phyloP scores from a whole-genome alignment of 371 early-diverging fungal genomes.

The Gilbertella persicaria region DNA sequence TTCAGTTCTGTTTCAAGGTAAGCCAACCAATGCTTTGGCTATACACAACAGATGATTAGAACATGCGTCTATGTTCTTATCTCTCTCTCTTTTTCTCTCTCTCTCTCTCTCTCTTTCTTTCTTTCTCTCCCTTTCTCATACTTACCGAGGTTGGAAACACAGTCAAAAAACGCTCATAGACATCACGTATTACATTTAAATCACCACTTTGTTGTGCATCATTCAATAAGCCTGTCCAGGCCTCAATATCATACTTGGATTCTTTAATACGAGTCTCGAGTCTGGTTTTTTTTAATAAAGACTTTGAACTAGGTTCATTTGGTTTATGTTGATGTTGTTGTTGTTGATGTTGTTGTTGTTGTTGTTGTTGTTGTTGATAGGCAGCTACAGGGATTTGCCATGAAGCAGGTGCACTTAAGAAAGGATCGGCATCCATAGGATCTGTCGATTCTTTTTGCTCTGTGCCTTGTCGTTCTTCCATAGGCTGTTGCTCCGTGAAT shows the following conservation, averaged over 20 bases:
- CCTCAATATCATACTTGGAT: constrained; percentile 64
- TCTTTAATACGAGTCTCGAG: constrained; percentile 56
- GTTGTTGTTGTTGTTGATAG: constrained; percentile 18
- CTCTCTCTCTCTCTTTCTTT: too few species aligned
- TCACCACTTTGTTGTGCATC: constrained; percentile 65
- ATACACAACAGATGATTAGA: too few species aligned
- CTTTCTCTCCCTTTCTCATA: too few species aligned
- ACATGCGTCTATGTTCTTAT: too few species aligned
- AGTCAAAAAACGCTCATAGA: constrained; percentile 73
- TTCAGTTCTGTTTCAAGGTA: constrained; percentile 87
- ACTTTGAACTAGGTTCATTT: constrained; percentile 18
- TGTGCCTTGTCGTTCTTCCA: not conserved
- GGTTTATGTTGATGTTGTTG: constrained; percentile 1
- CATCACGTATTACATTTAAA: constrained; percentile 60
- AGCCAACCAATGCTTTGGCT: constrained; percentile 83
- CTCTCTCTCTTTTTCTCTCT: constrained; percentile 1
- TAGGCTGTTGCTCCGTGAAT: too few species aligned
- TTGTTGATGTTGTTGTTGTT: constrained; percentile 9
- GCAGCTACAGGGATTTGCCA: constrained; percentile 61
- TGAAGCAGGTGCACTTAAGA: constrained; percentile 49
- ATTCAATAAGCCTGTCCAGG: constrained; percentile 68
- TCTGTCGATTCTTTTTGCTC: not conserved
- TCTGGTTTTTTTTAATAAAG: constrained; percentile 47
- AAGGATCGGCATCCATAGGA: constrained; percentile 4
- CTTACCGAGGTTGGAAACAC: constrained; percentile 89